These are phyloP conservation scores for Sporormia fimetaria DNA, from an alignment of 495 filamentous ascomycete genomes.

Conservation along the genomic window DNA sequence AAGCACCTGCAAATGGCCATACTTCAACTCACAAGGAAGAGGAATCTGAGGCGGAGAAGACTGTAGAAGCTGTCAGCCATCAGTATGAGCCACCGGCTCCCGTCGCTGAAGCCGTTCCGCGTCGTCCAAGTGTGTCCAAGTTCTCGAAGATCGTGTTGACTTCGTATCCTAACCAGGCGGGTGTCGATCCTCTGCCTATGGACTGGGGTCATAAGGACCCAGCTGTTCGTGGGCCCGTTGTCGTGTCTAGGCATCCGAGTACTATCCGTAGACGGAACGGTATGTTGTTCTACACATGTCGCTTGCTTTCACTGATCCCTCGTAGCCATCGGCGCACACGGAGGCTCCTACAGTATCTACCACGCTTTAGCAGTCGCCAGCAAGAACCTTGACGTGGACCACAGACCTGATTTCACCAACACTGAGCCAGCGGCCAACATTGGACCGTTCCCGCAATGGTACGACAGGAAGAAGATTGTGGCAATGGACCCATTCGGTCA, in stretches of 20 bases:
- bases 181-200: slow-evolving; percentile 80
- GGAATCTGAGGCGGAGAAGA: slow-evolving; percentile 18
- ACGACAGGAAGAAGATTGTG: slow-evolving; percentile 86
- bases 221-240: slow-evolving; percentile 68
- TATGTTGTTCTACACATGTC: slow-evolving; percentile 28
- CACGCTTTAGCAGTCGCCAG: slow-evolving; percentile 88
- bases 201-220: slow-evolving; percentile 78
- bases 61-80: slow-evolving; percentile 18
- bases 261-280: slow-evolving; percentile 82
- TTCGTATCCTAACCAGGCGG: slow-evolving; percentile 88
- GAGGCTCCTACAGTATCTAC: slow-evolving; percentile 96
- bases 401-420: slow-evolving; percentile 89
- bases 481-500: slow-evolving; percentile 95
- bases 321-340: slow-evolving; percentile 64
- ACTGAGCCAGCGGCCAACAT: slow-evolving; percentile 82
- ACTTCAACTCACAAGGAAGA: slow-evolving; percentile 8
- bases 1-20: slow-evolving; percentile 25
- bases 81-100: slow-evolving; percentile 22
- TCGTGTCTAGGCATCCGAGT: slow-evolving; percentile 65
- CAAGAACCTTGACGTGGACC: slow-evolving; percentile 71
- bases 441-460: slow-evolving; percentile 82
- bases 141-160: slow-evolving; percentile 64
- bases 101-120: slow-evolving; percentile 13
- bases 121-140: slow-evolving; percentile 29
- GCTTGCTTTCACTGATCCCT: neutral